Base-by-base conservation (phyloP, 495 filamentous ascomycete species). In the Penicillium dipodomyicola region DNA sequence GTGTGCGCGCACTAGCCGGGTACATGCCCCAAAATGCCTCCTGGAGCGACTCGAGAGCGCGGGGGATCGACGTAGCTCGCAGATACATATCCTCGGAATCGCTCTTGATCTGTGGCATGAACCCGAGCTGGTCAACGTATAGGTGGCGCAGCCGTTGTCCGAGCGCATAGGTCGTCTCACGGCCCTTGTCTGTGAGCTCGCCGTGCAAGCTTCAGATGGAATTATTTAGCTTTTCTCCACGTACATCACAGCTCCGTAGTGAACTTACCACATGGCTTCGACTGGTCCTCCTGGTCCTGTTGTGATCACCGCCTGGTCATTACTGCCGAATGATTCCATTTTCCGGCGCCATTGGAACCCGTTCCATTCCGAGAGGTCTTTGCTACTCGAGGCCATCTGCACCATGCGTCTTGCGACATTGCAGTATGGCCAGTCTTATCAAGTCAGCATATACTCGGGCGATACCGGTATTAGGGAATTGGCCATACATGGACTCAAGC, bases 21-120 rank as follows among this genome's bases (percentile, higher is more conserved):
- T 97, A 98, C 70, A 98, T 82, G 15, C 93, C 94, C 64, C 79
- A 83, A 68, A 96, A 96, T 19, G 89, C 82, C 70, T 98, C 90
- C 58, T 97, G 92, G 20, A 97, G 78, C 14, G 87, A 91, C 67
- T 96, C 91, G 3, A 96, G 78, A 8, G 93, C 91, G 41, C 93
- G 85, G 3, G 87, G 87, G 37, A 97, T 84, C 0, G 91, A 88
- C 0, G 91, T 96, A 2, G 90, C 80, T 50, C 95, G 87, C 25
- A 98, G 81, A 64, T 96, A 96, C 59, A 96, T 80, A 69, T 83
- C 84, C 61, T 89, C 84, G 8, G 82, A 77, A 65, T 85, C 76
- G 50, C 72, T 71, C 52, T 90, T 84, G 47, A 82, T 77, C 22
- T 77, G 68, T 0, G 92, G 92, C 70, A 98, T 84, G 72, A 95